Percentiles rank a stretch among this genome's conserved stretches.
These are phyloP conservation scores for Microcos paniculata DNA, from an alignment of 345 rosid species.

Conservation along the genomic window DNA sequence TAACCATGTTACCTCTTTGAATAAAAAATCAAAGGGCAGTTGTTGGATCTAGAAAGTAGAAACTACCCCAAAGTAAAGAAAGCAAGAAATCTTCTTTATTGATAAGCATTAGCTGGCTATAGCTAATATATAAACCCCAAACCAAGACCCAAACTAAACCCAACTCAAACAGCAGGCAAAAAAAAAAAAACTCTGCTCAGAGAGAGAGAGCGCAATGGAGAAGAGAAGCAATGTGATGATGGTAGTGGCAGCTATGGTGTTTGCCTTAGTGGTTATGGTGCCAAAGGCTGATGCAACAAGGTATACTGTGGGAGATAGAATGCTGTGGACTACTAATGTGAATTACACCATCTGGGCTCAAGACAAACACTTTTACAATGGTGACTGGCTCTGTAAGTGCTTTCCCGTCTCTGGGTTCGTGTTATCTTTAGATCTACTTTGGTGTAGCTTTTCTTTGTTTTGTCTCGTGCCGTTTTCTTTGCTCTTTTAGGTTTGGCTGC, in stretches of 20 bases:
- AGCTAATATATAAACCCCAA: not conserved
- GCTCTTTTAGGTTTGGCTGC: not conserved
- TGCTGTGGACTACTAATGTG: slow-evolving; percentile 64
- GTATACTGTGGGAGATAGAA: slow-evolving; percentile 62
- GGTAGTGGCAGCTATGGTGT: slow-evolving; percentile 31
- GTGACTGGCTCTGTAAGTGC: slow-evolving; percentile 89
- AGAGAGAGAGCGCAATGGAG: slow-evolving; percentile 30
- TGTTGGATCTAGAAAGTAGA: slow-evolving; percentile 19
- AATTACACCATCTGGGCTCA: slow-evolving; percentile 86
- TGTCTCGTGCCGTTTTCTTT: not conserved
- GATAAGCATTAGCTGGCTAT: slow-evolving; percentile 9
- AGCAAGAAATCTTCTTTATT: not conserved
- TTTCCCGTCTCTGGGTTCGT: slow-evolving; percentile 4
- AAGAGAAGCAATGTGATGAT: slow-evolving; percentile 28
- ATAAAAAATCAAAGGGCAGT: not conserved
- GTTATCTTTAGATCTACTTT: slow-evolving; percentile 34
- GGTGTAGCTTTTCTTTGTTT: not conserved
- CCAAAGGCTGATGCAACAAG: slow-evolving; percentile 52
- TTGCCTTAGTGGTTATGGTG: slow-evolving; percentile 33
- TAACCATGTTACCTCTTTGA: not conserved
- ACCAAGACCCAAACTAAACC: not conserved
- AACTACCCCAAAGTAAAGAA: not conserved
- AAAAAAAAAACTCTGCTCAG: slow-evolving; percentile 5
- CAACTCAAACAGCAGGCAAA: not conserved
- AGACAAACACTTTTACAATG: slow-evolving; percentile 78